Evolutionary conservation across 108 stramenopile species (phyloP).

Genomic region (Conticribra weissflogii): DNA sequence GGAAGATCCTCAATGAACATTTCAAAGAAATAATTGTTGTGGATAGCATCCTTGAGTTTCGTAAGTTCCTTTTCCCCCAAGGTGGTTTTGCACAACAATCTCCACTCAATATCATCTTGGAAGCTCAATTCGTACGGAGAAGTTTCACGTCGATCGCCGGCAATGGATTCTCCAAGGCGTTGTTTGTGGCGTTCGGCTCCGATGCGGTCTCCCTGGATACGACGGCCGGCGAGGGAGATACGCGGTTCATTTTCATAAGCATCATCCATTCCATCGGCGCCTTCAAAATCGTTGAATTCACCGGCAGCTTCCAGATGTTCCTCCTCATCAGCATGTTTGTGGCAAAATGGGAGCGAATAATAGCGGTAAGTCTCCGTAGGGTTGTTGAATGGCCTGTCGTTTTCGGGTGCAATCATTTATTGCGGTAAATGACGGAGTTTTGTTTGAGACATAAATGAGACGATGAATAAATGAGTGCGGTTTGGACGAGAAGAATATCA

Average conservation of each 20-base stretch:
- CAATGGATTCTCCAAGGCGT: slow-evolving; percentile 92
- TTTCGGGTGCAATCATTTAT: too few relatives aligned
- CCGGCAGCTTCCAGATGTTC: slow-evolving; percentile 63
- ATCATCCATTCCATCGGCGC: slow-evolving; percentile 2
- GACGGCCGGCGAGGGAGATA: slow-evolving; percentile 6
- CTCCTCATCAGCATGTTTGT: slow-evolving; percentile 68
- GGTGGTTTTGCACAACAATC: slow-evolving; percentile 85
- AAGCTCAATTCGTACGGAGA: slow-evolving; percentile 91
- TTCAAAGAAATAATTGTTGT: slow-evolving; percentile 97
- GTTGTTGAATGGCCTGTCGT: slow-evolving; percentile 95
- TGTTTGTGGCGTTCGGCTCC: slow-evolving; percentile 71
- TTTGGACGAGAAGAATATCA: too few relatives aligned
- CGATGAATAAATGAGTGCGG: too few relatives aligned
- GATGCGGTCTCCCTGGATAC: slow-evolving; percentile 51
- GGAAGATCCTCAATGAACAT: slow-evolving; percentile 98
- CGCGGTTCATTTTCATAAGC: neutral
- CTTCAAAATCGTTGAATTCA: slow-evolving; percentile 23
- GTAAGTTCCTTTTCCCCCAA: slow-evolving; percentile 62
- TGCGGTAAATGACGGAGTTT: too few relatives aligned
- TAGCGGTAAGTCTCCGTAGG: slow-evolving; percentile 98
- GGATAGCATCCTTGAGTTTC: slow-evolving; percentile 85
- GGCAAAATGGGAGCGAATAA: slow-evolving; percentile 97
- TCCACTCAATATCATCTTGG: slow-evolving; percentile 84
- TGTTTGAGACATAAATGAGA: too few relatives aligned
- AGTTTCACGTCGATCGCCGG: slow-evolving; percentile 92